Conservation (phyloP, 345 rosid genomes). For the Syzygium aqueum region DNA sequence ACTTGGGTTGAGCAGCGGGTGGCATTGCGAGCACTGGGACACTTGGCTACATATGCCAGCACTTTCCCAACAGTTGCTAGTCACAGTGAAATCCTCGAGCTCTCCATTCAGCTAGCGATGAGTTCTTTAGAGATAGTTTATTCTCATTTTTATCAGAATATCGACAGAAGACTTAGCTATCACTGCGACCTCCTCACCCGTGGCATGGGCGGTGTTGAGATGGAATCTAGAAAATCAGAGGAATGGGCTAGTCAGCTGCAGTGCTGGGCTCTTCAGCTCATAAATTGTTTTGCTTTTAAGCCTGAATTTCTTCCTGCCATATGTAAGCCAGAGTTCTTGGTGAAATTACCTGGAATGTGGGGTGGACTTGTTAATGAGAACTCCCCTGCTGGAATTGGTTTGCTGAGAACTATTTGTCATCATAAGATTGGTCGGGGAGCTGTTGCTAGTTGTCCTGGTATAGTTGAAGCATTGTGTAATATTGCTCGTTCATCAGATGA, state of each 20-base stretch:
- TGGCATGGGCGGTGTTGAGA: conserved; percentile 99
- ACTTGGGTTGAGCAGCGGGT: conserved; percentile 99
- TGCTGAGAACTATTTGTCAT: conserved; percentile 89
- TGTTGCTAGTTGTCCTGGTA: conserved; percentile 76
- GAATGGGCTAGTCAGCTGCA: conserved; percentile 99
- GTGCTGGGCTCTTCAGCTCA: conserved; percentile 99
- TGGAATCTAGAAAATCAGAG: conserved; percentile 98
- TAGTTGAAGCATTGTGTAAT: conserved; percentile 80
- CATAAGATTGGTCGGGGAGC: conserved; percentile 93
- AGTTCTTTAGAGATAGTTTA: conserved; percentile 95
- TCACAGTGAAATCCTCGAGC: conserved; percentile 85
- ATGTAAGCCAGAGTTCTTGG: conserved; percentile 88
- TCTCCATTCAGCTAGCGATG: conserved; percentile 83
- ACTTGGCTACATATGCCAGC: conserved; percentile 83
- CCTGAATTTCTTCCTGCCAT: conserved; percentile 90
- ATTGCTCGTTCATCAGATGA: conserved; percentile 97
- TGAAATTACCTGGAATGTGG: conserved; percentile 94
- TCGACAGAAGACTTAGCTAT: conserved; percentile 73
- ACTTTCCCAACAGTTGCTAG: conserved; percentile 75
- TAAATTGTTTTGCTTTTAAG: conserved; percentile 98
- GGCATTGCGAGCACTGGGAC: conserved; percentile 93
- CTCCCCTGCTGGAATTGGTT: conserved; percentile 97
- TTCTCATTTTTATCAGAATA: conserved; percentile 85
- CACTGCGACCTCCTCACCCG: conserved; percentile 97
- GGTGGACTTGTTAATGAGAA: conserved; percentile 99